These are phyloP conservation scores for Filobasidium floriforme DNA, from an alignment of 768 basidiomycete species.

Conservation along the genomic window DNA sequence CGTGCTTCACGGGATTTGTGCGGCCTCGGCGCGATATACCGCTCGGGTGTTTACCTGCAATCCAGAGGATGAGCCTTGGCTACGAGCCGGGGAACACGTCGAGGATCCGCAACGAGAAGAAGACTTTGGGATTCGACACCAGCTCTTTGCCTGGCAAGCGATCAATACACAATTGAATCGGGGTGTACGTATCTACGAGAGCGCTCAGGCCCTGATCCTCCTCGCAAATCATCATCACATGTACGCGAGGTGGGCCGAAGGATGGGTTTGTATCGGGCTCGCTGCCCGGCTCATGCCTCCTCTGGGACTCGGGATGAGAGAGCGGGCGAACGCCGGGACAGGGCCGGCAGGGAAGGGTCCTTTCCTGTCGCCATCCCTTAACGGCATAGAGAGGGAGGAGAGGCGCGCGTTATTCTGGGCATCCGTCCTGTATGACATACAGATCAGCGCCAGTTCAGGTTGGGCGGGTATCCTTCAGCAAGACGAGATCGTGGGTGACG, in stretches of 20 bases:
- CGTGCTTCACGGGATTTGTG: constrained; percentile 79
- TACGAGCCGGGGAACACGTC: constrained; percentile 16
- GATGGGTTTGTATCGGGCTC: constrained; percentile 32
- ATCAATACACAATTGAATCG: constrained; percentile 21
- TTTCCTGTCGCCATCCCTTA: constrained; percentile 26
- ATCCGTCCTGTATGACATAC: constrained; percentile 32
- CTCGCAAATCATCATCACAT: constrained; percentile 32
- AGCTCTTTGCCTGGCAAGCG: constrained; percentile 34
- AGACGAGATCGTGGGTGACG: constrained; percentile 30
- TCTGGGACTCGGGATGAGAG: constrained; percentile 27
- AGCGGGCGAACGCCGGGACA: constrained; percentile 14
- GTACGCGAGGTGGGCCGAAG: constrained; percentile 33
- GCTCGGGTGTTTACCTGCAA: constrained; percentile 49
- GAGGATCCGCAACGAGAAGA: constrained; percentile 20
- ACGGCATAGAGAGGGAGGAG: constrained; percentile 33
- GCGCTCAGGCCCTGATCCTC: constrained; percentile 33
- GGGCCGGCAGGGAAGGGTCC: constrained; percentile 25
- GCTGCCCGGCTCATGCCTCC: constrained; percentile 28
- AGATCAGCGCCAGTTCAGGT: constrained; percentile 26
- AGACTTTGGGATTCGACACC: constrained; percentile 29
- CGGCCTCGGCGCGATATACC: constrained; percentile 67
- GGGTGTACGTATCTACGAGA: constrained; percentile 28
- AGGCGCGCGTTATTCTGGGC: constrained; percentile 35
- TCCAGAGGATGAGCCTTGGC: constrained; percentile 23
- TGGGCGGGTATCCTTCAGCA: constrained; percentile 34